Evolutionary conservation across 257 asterid genomes (phyloP), one percentile per base, ranked within the genome.

Genomic region (Przewalskia tangutica): DNA sequence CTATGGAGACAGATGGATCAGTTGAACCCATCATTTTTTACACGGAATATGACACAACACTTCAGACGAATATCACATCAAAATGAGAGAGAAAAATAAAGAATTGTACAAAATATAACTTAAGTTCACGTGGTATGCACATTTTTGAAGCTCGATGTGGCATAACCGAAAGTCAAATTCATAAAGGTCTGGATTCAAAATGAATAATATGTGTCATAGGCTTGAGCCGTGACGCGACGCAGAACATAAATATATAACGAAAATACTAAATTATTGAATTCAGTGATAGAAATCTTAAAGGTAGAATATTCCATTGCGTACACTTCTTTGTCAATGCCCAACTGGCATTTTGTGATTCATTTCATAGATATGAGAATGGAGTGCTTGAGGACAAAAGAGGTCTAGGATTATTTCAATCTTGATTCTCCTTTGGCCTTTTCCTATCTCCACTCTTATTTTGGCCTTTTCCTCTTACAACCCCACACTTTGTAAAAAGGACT

Each of bases 381-480:
- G 66, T 83, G 83, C 80, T 56, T 81, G 63, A 76, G 40, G 90
- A 89, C 93, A 90, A 91, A 89, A 88, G 71, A 82, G 80, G 70
- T 85, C 82, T 81, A 80, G 77, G 88, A 89, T 86, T 73, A 38
- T 84, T 73, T 85, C 87, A 70, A 63, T 85, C 87, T 55, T 82
- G 85, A 85, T 89, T 88, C 86, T 53, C 87, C 62, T 86, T 84
- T 85, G 86, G 77, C 84, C 82, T 89, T 87, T 79, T 76, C 85
- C 70, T 17, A 81, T 59, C 87, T 80, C 62, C 79, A 27, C 84
- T 84, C 48, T 54, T 59, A 83, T 81, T 48, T 50, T 23, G 79
- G 79, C 62, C 13, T 50, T 75, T 75, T 48, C 46, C 79, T 50
- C 79, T 50, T 75, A 48, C 48, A 6, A 2, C 44, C 44, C 79